A percentile compares a stretch with the other conserved stretches of the same genome.
Conservation (phyloP, 768 basidiomycete species). For the Agrocybe praecox region DNA sequence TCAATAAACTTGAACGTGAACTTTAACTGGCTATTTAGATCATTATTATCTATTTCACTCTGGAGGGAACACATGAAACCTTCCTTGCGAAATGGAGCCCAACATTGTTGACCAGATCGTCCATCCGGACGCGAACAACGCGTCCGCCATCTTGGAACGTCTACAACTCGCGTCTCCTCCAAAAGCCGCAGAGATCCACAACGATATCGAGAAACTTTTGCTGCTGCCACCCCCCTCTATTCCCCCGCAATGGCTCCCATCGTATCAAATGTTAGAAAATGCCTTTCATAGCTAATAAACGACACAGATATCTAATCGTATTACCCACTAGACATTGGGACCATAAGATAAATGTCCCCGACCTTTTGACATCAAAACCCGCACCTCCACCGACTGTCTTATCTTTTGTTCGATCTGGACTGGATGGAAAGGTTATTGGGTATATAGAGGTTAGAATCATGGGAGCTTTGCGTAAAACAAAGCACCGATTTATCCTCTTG, state of each 20-base stretch:
- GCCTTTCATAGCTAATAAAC: conserved; percentile 4
- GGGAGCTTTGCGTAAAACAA: neutral
- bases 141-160: conserved; percentile 46
- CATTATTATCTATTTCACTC: no score
- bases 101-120: conserved; percentile 49
- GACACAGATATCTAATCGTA: conserved; percentile 15
- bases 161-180: conserved; percentile 63
- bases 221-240: conserved; percentile 61
- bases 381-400: conserved; percentile 77
- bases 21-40: no score
- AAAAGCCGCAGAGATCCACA: conserved; percentile 59
- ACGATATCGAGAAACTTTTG: conserved; percentile 76
- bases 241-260: conserved; percentile 72
- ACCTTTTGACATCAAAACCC: conserved; percentile 64
- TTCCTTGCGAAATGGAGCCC: conserved; percentile 7
- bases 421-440: conserved; percentile 80
- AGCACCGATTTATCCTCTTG: neutral
- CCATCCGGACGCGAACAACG: conserved; percentile 41
- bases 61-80: neutral
- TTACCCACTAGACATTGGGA: conserved; percentile 68
- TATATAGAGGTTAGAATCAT: conserved; percentile 67
- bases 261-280: conserved; percentile 77
- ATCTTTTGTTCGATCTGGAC: conserved; percentile 72
- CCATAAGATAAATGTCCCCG: conserved; percentile 57
- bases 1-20: neutral